Percentiles rank a stretch among this genome's conserved stretches.
Evolutionary conservation across 2,329 filamentous ascomycete species (phyloP).

Genomic region (Xylaria sp.): DNA sequence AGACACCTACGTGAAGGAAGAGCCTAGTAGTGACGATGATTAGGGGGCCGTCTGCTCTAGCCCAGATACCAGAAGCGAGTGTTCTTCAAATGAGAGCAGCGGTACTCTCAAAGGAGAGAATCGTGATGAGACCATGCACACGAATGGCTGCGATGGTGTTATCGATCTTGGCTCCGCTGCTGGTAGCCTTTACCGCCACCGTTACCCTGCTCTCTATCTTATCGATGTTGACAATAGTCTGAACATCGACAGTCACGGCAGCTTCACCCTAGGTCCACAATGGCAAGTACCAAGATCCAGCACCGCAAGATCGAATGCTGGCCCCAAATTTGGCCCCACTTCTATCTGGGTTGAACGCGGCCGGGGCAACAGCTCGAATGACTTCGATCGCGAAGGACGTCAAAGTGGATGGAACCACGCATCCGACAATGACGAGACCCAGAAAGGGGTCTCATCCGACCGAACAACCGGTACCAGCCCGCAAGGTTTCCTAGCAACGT

Average conservation of each 20-base stretch:
- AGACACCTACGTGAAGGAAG: neutral
- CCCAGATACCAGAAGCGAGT: neutral
- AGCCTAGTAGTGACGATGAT: neutral
- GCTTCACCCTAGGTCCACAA: constrained; percentile 28
- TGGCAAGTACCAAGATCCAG: constrained; percentile 27
- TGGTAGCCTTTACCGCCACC: no score
- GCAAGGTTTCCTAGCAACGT: neutral
- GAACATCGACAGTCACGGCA: neutral
- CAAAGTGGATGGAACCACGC: neutral
- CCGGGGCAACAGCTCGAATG: neutral
- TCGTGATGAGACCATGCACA: neutral
- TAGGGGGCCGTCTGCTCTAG: neutral
- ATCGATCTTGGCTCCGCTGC: neutral
- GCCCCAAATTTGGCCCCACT: neutral
- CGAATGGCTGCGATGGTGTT: constrained; percentile 19
- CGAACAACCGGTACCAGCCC: neutral
- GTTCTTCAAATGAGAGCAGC: neutral
- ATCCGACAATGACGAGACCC: no score
- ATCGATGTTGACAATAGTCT: constrained; percentile 22
- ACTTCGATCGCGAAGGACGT: neutral
- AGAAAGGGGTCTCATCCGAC: neutral
- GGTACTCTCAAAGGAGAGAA: neutral
- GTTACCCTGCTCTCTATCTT: neutral
- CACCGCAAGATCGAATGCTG: constrained; percentile 9
- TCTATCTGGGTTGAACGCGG: constrained; percentile 6